Percentiles rank a stretch among this genome's conserved stretches.
These are phyloP conservation scores for Tricholoma sp. DNA, from an alignment of 768 basidiomycete species.

Conservation along the genomic window DNA sequence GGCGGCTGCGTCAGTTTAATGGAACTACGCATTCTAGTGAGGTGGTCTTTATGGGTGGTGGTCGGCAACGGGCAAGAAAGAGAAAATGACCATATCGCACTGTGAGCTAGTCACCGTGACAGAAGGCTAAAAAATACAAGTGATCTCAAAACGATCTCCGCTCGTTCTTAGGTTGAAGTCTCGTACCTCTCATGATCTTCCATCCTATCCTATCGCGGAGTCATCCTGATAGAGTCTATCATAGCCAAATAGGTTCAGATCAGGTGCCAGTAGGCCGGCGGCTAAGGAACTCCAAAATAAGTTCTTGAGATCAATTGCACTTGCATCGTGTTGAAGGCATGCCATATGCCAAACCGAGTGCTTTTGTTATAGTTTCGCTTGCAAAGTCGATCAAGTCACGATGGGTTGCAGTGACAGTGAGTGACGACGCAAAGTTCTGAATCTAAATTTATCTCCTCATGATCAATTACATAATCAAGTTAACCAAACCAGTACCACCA, in stretches of 20 bases:
- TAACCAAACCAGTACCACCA: no score
- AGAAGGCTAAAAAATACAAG: background rate
- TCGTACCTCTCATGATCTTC: background rate
- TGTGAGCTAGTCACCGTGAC: no score
- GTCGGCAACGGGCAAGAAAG: background rate
- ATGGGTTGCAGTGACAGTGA: background rate
- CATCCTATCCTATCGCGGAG: background rate
- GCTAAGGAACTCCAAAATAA: background rate
- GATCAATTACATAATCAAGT: background rate
- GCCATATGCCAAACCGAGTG: background rate
- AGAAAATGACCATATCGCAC: background rate
- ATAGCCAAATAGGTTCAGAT: background rate
- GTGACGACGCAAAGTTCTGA: constrained; percentile 4
- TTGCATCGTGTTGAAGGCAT: background rate
- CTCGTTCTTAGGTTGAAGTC: background rate
- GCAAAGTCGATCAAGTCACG: background rate
- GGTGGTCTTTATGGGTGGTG: background rate
- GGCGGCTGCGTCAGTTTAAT: background rate
- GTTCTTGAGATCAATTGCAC: background rate
- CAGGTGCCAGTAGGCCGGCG: background rate
- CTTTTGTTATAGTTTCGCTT: constrained; percentile 1
- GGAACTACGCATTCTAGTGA: background rate
- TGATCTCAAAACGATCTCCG: background rate
- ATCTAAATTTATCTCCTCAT: constrained; percentile 3
- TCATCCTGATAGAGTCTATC: background rate